These are phyloP conservation scores for Balamuthia mandrillaris DNA, from an alignment of 208 protist species.

Conservation along the genomic window DNA sequence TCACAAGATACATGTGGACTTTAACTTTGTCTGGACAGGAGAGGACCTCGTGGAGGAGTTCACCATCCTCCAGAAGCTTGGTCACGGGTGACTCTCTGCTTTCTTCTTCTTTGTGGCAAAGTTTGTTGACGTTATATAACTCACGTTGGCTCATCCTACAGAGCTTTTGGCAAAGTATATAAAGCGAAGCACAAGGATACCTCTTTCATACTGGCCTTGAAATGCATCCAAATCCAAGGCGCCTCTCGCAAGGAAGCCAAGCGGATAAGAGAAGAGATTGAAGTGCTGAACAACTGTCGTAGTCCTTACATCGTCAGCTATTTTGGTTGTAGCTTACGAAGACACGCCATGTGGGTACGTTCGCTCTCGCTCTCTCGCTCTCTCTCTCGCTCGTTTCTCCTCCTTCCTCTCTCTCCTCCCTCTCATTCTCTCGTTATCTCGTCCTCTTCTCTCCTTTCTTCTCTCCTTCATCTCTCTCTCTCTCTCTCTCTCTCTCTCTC, in stretches of 20 bases:
- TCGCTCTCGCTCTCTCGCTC: not conserved
- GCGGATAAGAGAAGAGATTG: constrained; percentile 12
- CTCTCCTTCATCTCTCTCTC: too few relatives aligned
- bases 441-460: not conserved
- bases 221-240: constrained; percentile 19
- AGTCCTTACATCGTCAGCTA: constrained; percentile 1
- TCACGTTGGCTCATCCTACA: not conserved
- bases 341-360: not conserved
- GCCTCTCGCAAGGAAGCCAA: not conserved
- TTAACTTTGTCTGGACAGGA: constrained; percentile 3
- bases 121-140: not conserved
- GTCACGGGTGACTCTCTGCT: not conserved
- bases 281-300: constrained; percentile 31
- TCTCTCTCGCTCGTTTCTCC: not conserved
- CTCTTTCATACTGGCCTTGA: constrained; percentile 9
- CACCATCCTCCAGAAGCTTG: not conserved
- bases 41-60: constrained; percentile 15
- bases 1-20: constrained; percentile 9
- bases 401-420: not conserved
- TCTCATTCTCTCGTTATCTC: not conserved
- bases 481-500: too few relatives aligned
- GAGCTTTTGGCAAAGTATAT: constrained; percentile 24
- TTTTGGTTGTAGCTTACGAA: constrained; percentile 1
- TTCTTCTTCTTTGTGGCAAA: not conserved
- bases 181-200: constrained; percentile 25